phyloP scores from a whole-genome alignment of 1,284 basidiomycete genomes.

The Irpex sp. region DNA sequence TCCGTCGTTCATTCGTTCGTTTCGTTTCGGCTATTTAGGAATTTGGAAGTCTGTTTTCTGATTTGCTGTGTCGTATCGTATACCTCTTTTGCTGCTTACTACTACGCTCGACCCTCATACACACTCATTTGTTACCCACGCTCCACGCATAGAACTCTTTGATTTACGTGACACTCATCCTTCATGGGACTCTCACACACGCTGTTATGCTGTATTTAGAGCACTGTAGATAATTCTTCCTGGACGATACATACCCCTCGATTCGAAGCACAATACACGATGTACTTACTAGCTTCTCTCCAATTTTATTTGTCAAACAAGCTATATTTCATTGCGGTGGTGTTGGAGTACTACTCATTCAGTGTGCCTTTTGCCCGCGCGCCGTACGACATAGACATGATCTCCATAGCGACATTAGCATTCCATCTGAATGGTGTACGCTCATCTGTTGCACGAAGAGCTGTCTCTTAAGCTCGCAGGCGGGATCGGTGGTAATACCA shows the following conservation, averaged over 20 bases:
- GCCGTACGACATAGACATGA: background rate
- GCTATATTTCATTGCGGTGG: background rate
- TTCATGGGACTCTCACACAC: background rate
- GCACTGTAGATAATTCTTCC: background rate
- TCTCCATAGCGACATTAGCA: background rate
- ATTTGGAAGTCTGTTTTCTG: background rate
- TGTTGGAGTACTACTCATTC: background rate
- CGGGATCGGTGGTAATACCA: too few relatives aligned
- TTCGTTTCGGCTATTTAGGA: background rate
- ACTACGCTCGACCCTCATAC: background rate
- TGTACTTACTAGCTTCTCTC: background rate
- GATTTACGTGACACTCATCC: background rate
- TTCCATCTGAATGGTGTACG: too few relatives aligned
- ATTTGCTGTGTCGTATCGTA: background rate
- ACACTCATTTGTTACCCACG: background rate
- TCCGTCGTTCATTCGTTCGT: background rate
- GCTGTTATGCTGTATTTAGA: background rate
- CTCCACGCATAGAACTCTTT: background rate
- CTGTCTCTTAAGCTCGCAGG: too few relatives aligned
- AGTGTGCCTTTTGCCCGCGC: background rate
- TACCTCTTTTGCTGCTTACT: background rate
- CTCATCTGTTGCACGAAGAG: too few relatives aligned
- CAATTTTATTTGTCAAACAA: background rate
- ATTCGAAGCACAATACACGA: background rate
- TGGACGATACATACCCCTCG: background rate